phyloP scores from a whole-genome alignment of 331 rosid genomes.

The Acacia pycnantha region DNA sequence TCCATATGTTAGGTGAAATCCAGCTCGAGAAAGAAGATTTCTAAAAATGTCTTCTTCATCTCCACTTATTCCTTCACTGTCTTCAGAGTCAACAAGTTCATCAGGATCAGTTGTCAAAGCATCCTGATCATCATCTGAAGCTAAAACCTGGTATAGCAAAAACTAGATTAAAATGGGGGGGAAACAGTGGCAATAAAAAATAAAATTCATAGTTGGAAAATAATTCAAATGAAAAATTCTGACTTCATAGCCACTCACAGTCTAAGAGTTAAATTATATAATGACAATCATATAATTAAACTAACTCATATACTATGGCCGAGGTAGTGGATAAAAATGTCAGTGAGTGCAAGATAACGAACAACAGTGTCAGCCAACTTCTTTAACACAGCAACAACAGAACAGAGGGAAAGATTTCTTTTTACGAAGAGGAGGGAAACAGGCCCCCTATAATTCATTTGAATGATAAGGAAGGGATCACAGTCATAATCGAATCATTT shows the following conservation, averaged over 20 bases:
- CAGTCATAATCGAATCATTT: not conserved
- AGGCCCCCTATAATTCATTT: not conserved
- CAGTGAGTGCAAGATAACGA: conserved; percentile 36
- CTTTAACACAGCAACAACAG: not conserved
- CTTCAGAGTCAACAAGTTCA: conserved; percentile 93
- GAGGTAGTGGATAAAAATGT: conserved; percentile 26
- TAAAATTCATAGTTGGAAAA: conserved; percentile 2
- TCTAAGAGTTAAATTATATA: not conserved
- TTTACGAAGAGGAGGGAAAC: not conserved
- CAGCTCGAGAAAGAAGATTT: conserved; percentile 94
- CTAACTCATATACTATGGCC: conserved; percentile 19
- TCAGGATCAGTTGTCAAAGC: conserved; percentile 99
- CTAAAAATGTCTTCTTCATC: conserved; percentile 98
- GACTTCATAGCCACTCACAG: conserved; percentile 13
- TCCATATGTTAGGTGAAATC: conserved; percentile 95
- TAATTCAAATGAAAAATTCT: conserved; percentile 21
- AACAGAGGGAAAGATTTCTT: not conserved
- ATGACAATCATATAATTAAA: not conserved
- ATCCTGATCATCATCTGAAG: conserved; percentile 97
- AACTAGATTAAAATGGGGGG: not conserved
- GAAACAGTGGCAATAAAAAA: conserved; percentile 11
- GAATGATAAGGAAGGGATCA: not conserved
- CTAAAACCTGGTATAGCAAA: conserved; percentile 69
- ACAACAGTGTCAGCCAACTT: conserved; percentile 34
- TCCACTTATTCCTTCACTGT: conserved; percentile 94